phyloP scores from a whole-genome alignment of 495 filamentous ascomycete genomes.

The Penicillium coprophilum region DNA sequence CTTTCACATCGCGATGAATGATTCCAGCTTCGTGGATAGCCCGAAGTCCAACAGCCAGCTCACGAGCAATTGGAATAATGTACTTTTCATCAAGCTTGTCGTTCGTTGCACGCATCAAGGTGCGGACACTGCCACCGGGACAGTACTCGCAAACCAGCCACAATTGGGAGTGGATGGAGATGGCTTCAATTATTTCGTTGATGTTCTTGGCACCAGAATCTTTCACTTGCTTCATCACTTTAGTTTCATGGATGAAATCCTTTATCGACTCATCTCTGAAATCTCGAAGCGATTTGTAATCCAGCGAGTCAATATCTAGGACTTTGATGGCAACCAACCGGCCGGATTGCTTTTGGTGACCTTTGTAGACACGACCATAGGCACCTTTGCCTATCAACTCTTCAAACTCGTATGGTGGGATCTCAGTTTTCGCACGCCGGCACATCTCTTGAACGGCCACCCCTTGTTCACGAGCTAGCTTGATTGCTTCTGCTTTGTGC shows the following conservation, averaged over 20 bases:
- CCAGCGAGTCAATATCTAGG: slow-evolving; percentile 87
- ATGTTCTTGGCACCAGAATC: slow-evolving; percentile 85
- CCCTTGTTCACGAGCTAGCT: slow-evolving; percentile 50
- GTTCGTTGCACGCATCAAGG: slow-evolving; percentile 66
- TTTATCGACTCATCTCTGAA: slow-evolving; percentile 78
- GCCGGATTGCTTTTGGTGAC: slow-evolving; percentile 54
- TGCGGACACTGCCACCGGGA: slow-evolving; percentile 91
- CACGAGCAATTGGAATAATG: slow-evolving; percentile 85
- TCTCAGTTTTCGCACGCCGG: slow-evolving; percentile 45
- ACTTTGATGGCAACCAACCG: slow-evolving; percentile 88
- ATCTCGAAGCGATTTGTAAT: slow-evolving; percentile 65
- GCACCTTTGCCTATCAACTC: slow-evolving; percentile 96
- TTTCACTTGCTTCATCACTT: slow-evolving; percentile 77
- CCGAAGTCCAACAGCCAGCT: slow-evolving; percentile 78
- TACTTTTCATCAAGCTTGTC: slow-evolving; percentile 80
- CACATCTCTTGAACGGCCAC: slow-evolving; percentile 50
- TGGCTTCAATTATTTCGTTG: slow-evolving; percentile 83
- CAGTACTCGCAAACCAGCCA: slow-evolving; percentile 98
- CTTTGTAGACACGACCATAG: slow-evolving; percentile 93
- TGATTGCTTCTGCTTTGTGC: slow-evolving; percentile 51
- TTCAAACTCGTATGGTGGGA: slow-evolving; percentile 70
- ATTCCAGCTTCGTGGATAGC: slow-evolving; percentile 90
- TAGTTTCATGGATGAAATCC: slow-evolving; percentile 87
- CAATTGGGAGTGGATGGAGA: slow-evolving; percentile 80
- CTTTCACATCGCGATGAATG: slow-evolving; percentile 95